Evolutionary conservation across 768 basidiomycete genomes (phyloP).

Genomic region (Tricholoma terreum): DNA sequence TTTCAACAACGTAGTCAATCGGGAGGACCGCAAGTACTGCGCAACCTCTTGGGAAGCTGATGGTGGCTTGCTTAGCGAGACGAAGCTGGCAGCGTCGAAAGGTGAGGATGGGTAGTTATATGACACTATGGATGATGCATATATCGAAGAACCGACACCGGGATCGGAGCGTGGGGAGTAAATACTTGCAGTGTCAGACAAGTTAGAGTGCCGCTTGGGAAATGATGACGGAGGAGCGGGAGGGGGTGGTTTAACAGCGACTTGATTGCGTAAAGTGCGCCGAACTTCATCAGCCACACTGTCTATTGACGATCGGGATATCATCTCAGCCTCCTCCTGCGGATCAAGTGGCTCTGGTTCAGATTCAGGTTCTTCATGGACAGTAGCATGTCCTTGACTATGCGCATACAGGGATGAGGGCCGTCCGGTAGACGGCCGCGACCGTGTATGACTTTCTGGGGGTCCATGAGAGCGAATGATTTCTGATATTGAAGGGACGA

Average conservation of each 20-base stretch:
- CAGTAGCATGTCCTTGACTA: constrained; percentile 44
- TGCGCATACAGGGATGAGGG: constrained; percentile 48
- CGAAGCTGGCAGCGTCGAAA: constrained; percentile 36
- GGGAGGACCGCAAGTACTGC: constrained; percentile 81
- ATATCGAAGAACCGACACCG: constrained; percentile 45
- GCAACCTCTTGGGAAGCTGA: constrained; percentile 71
- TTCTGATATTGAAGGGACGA: constrained; percentile 82
- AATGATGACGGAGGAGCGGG: constrained; percentile 39
- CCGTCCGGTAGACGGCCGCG: constrained; percentile 42
- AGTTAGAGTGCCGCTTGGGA: constrained; percentile 46
- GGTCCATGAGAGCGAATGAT: constrained; percentile 82
- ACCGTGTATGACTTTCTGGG: constrained; percentile 46
- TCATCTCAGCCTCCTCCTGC: constrained; percentile 59
- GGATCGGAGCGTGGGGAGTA: constrained; percentile 56
- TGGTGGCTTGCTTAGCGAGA: constrained; percentile 42
- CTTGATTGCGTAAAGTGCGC: constrained; percentile 64
- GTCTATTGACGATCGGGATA: constrained; percentile 84
- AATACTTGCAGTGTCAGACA: constrained; percentile 57
- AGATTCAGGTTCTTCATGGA: constrained; percentile 54
- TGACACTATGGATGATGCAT: constrained; percentile 49
- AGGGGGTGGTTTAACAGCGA: constrained; percentile 34
- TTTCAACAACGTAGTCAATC: constrained; percentile 79
- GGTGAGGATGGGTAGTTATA: constrained; percentile 46
- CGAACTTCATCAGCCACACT: constrained; percentile 83
- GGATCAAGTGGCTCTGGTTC: constrained; percentile 46